Base-by-base conservation (phyloP, 306 rosid species). In the Trifolium repens region DNA sequence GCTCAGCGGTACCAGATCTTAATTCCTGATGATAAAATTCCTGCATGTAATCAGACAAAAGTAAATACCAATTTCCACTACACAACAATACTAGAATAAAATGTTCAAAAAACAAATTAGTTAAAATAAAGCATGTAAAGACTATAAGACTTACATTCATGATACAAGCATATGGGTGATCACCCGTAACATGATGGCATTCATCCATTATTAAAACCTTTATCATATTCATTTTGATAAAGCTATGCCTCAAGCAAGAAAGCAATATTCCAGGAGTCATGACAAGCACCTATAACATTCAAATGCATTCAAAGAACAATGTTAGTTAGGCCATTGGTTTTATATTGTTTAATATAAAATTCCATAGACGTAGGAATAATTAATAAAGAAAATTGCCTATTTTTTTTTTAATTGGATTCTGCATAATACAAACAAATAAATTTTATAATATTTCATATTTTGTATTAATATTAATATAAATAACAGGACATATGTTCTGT, bases 261-360 rank as follows among this genome's bases (percentile, higher is more conserved):
- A 91, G 91, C 83, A 91, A 80, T 80, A 94, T 91, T 50, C 78
- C 84, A 16, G 91, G 94, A 24, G 98, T 94, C 98, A 94, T 94
- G 55, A 94, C 96, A 72, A 94, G 85, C 70, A 94, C 96, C 97
- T 94, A 79, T 0, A 12, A 71, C 58, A 68, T 68, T 55, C 40
- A 67, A 78, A 85, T 63, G 14, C 58, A 68, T 68, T 55, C 40
- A 67, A 78, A 85, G 68, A 17, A 52, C 58, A 47, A 24, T 16
- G 14, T 43, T 14, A 16, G 49, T 1, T 22, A 22, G 24, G 24
- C 1, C 24, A 22, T 22, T 22, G 24, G 24, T 22, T 22, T 1
- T 22, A 22, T 22, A 22, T 22, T 22, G 24, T 22, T 22, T 22
- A 22, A 22, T 22, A 22, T 22, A 1, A 22, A 22, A 22, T 22